Evolutionary conservation across 2,329 filamentous ascomycete genomes (phyloP).

Genomic region (Xylariaceae sp.): DNA sequence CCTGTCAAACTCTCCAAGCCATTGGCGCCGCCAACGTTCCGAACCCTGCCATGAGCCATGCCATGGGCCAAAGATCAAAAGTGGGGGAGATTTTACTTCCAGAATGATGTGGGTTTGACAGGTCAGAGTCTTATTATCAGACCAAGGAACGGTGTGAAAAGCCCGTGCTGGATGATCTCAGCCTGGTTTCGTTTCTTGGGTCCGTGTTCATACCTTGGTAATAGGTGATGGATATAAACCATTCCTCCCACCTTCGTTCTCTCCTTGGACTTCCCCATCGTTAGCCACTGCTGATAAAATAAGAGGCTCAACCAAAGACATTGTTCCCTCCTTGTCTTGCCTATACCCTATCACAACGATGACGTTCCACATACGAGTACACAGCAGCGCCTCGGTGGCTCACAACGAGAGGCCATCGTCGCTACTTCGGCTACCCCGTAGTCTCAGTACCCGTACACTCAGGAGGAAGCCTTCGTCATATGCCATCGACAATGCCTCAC

Average conservation of each 20-base stretch:
- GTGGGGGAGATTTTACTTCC: slow-evolving; percentile 16
- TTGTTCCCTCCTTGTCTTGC: slow-evolving; percentile 8
- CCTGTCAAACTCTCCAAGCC: slow-evolving; percentile 17
- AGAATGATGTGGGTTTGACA: slow-evolving; percentile 6
- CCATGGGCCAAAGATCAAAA: slow-evolving; percentile 7
- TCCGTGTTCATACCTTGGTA: slow-evolving; percentile 11
- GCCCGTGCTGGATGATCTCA: slow-evolving; percentile 14
- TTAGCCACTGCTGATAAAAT: not conserved
- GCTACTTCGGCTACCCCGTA: slow-evolving; percentile 5
- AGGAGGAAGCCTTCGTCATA: slow-evolving; percentile 13
- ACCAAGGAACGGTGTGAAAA: not conserved
- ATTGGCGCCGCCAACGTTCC: slow-evolving; percentile 15
- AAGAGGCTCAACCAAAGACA: not conserved
- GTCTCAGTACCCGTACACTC: slow-evolving; percentile 5
- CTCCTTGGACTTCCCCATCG: slow-evolving; percentile 1
- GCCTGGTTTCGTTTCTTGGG: slow-evolving; percentile 5
- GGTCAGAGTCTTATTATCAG: not conserved
- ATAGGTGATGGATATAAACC: slow-evolving; percentile 11
- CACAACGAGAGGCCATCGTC: slow-evolving; percentile 12
- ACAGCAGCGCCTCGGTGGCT: slow-evolving; percentile 9
- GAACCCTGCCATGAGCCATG: slow-evolving; percentile 7
- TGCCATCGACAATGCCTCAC: slow-evolving; percentile 13
- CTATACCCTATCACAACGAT: slow-evolving; percentile 12
- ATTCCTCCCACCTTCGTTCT: slow-evolving; percentile 13
- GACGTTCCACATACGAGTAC: slow-evolving; percentile 10